Base-by-base conservation (phyloP, 2,329 filamentous ascomycete species). In the Xylaria sp. region DNA sequence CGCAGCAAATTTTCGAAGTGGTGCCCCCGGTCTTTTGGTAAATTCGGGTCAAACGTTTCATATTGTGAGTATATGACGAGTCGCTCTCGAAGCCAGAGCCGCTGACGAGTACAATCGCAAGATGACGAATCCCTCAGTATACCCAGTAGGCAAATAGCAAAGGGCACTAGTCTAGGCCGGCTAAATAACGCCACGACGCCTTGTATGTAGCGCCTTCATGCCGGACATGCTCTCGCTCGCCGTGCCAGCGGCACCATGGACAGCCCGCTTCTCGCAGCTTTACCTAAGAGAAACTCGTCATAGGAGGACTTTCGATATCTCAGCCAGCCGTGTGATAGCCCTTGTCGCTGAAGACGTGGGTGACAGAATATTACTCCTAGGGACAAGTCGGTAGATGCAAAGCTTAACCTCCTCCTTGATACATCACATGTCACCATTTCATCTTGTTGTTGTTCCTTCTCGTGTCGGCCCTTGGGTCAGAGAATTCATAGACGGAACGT, bases 221-320 rank as follows among this genome's bases (percentile, higher is more conserved):
- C 7, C 13, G 7, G 31, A 7, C 7, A 13, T 35, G 31, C 7
- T 35, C 7, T 35, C 31, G 31, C 13, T 15, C n/a, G 15, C 21
- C 40, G 10, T 37, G 29, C 17, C 19, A 46, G 2, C 25, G 19
- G 7, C 19, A 11, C 25, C 40, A 3, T 33, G 17, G 19, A 35
- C 23, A 37, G 48, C 31, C 29, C 7, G 21, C 21, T 35, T 61
- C 53, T 54, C 33, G 31, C 46, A 25, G 13, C 10, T 25, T 62
- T 62, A 62, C 54, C 35, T 62, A 62, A 62, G 21, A 58, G 54
- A 58, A 62, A 62, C 33, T 49, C 44, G 4, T 47, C 41, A 54
- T 35, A 46, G 54, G 43, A 40, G n/a, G n/a, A n/a, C n/a, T 23
- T 5, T 48, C 17, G 33, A n/a, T n/a, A n/a, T n/a, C n/a, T n/a